Evolutionary conservation across 441 rosid species (phyloP), one percentile per base, ranked within the genome.

Genomic region (Gossypium trilobum): DNA sequence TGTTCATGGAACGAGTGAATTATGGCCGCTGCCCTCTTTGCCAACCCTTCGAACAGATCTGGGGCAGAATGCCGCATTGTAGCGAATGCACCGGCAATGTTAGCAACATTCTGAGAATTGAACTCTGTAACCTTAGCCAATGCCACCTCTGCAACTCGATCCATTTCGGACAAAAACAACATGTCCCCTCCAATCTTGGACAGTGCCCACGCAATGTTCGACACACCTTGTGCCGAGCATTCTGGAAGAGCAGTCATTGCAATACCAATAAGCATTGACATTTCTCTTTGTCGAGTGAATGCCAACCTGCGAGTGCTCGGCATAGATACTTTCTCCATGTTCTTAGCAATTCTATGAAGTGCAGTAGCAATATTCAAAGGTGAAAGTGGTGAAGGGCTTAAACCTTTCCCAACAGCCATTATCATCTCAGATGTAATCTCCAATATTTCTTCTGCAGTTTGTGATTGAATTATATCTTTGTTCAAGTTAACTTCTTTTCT

Each of bases 291-390:
- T 58, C 95, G 87, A 58, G 99, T 81, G 62, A 90, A 87, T 60
- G 94, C 88, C 73, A 94, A 76, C 82, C 97, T 82, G 55, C 79
- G 93, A 66, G 88, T 79, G 74, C 73, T 86, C 78, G 73, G 72
- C 99, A 92, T 92, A 0, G 92, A 90, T 55, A 87, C 90, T 80
- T 89, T 89, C 87, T 94, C 99, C 97, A 94, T 92, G 80, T 88
- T 92, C 90, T 88, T 94, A 55, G 95, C 94, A 69, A 94, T 90
- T 60, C 97, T 82, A 77, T 92, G 97, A 66, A 94, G 88, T 1
- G 91, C 88, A 60, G 94, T 94, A 71, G 97, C 94, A 68, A 92
- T 82, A 78, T 94, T 89, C 73, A 94, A 25, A 27, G 97, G 97
- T 22, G 95, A 83, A 14, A 92, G 76, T 0, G 97, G 97, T 1